Percentiles rank a stretch among this genome's conserved stretches.
phyloP scores from a whole-genome alignment of 495 filamentous ascomycete genomes.

The Aspergillus saccharolyticus region DNA sequence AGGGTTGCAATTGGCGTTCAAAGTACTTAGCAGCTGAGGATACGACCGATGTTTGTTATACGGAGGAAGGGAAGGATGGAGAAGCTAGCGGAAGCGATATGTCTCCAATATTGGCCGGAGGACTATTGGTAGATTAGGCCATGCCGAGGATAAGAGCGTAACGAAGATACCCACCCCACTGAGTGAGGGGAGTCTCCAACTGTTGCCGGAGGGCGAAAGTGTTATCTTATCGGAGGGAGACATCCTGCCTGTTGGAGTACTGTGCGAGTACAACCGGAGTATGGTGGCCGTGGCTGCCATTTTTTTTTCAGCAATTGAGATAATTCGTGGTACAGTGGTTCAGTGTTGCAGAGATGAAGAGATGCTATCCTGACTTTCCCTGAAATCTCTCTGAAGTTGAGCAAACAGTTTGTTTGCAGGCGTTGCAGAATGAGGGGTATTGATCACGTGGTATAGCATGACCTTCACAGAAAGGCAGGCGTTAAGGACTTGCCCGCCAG shows the following conservation, averaged over 20 bases:
- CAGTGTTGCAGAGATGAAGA: too few relatives aligned
- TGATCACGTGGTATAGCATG: background rate
- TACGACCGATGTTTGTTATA: background rate
- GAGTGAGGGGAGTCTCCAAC: background rate
- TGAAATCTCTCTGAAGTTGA: too few relatives aligned
- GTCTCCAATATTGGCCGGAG: background rate
- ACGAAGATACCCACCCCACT: background rate
- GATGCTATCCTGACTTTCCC: too few relatives aligned
- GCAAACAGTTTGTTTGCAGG: background rate
- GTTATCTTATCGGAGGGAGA: constrained; percentile 4
- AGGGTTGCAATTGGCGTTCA: background rate
- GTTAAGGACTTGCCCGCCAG: too few relatives aligned
- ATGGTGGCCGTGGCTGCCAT: too few relatives aligned
- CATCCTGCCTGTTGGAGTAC: background rate
- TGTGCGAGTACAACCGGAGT: too few relatives aligned
- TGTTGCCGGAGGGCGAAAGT: background rate
- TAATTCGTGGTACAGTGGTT: too few relatives aligned
- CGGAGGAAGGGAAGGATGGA: background rate
- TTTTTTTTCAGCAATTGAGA: too few relatives aligned
- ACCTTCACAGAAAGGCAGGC: background rate
- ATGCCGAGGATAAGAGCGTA: background rate
- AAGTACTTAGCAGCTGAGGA: background rate
- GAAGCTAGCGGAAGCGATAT: background rate
- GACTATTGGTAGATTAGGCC: background rate
- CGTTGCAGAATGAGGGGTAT: too few relatives aligned